Conservation (phyloP, 2,329 filamentous ascomycete species). For the Stagonosporopsis vannaccii region DNA sequence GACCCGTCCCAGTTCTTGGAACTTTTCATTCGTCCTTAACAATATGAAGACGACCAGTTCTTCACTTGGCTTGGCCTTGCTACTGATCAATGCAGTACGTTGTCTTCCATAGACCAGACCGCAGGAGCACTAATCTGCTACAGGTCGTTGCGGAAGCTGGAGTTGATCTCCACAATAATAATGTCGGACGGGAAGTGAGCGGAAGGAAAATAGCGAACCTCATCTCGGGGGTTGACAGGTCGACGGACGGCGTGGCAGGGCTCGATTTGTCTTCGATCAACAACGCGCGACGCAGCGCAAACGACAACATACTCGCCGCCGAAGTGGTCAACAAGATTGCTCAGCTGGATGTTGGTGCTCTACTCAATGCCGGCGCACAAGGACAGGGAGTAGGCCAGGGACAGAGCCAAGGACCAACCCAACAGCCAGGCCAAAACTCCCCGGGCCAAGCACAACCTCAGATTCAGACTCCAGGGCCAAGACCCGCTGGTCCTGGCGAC, state of each 20-base stretch:
- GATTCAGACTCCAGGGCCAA: conserved; percentile 6
- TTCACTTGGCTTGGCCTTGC: conserved; percentile 33
- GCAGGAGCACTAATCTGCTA: conserved; percentile 24
- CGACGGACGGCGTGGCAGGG: conserved; percentile 21
- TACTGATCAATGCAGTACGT: conserved; percentile 44
- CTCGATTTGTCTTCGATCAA: conserved; percentile 20
- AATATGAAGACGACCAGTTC: conserved; percentile 43
- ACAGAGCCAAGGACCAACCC: conserved; percentile 4
- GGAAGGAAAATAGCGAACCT: conserved; percentile 38
- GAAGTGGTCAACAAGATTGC: conserved; percentile 24
- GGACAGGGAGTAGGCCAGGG: conserved; percentile 19
- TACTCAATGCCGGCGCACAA: conserved; percentile 27
- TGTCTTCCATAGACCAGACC: neutral
- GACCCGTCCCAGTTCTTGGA: neutral
- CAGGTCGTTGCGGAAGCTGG: conserved; percentile 37
- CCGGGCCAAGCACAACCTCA: conserved; percentile 10
- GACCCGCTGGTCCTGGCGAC: conserved; percentile 15
- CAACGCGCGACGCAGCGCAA: conserved; percentile 15
- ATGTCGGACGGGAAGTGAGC: conserved; percentile 30
- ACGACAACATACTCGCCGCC: conserved; percentile 19
- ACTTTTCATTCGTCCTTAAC: neutral
- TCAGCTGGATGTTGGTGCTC: conserved; percentile 29
- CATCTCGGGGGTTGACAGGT: conserved; percentile 31
- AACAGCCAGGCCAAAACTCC: conserved; percentile 4
- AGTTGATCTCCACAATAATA: conserved; percentile 34